A percentile compares a stretch with the other conserved stretches of the same genome.
These are phyloP conservation scores for Stereocaulon alpinum DNA, from an alignment of 495 filamentous ascomycete species.

Conservation along the genomic window DNA sequence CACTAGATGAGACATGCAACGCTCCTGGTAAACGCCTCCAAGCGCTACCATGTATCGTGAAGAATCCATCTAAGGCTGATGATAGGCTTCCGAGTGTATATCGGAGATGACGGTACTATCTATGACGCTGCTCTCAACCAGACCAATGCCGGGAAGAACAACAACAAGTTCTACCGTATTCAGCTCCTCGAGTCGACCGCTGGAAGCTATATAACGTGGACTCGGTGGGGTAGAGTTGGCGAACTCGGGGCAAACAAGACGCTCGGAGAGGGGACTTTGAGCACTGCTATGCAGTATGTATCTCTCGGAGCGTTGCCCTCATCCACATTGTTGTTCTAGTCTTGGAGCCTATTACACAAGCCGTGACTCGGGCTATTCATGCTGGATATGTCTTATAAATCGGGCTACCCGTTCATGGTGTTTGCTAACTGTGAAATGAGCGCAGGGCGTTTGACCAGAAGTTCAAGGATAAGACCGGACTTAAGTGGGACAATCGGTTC, in stretches of 20 bases:
- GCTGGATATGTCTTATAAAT: too few relatives aligned
- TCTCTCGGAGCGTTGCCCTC: too few relatives aligned
- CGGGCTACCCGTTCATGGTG: too few relatives aligned
- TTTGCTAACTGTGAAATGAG: too few relatives aligned
- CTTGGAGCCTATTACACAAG: too few relatives aligned
- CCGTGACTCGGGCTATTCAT: too few relatives aligned
- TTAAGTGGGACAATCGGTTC: conserved; percentile 49
- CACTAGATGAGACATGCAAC: conserved; percentile 37
- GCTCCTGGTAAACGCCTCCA: conserved; percentile 27
- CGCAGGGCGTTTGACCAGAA: conserved; percentile 47
- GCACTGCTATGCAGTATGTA: conserved; percentile 30
- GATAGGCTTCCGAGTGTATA: conserved; percentile 44
- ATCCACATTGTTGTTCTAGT: too few relatives aligned
- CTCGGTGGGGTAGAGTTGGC: conserved; percentile 67
- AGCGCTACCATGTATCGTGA: neutral
- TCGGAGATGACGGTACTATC: conserved; percentile 49
- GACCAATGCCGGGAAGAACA: conserved; percentile 40
- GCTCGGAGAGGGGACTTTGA: conserved; percentile 34
- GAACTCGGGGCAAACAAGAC: conserved; percentile 49
- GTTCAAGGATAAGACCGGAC: conserved; percentile 66
- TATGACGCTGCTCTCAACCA: conserved; percentile 42
- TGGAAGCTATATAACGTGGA: conserved; percentile 45
- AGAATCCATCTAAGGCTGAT: neutral
- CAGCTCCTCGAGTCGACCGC: conserved; percentile 33
- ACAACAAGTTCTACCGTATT: conserved; percentile 67